Percentiles rank a stretch among this genome's conserved stretches.
Conservation (phyloP, 345 rosid species). For the Citrus maxima region DNA sequence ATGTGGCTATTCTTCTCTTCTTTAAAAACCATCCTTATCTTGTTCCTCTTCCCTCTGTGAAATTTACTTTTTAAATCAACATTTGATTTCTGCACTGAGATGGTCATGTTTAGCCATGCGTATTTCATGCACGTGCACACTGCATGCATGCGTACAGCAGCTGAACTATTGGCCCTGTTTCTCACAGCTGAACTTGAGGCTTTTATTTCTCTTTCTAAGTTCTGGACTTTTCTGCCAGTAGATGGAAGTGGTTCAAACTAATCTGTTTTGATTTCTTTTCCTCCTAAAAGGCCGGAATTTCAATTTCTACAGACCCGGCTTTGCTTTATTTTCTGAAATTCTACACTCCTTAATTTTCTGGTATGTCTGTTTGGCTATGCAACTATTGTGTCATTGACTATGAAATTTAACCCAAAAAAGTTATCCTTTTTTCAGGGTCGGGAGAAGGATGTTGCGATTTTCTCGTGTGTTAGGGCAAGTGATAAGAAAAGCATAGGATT, state of each 20-base stretch:
- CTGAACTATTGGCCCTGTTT: background rate
- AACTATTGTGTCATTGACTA: background rate
- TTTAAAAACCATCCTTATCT: background rate
- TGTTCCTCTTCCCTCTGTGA: background rate
- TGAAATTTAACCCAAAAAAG: background rate
- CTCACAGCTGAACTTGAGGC: too few species aligned
- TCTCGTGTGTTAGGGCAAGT: constrained; percentile 91
- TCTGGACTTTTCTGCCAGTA: background rate
- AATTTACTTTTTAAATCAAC: background rate
- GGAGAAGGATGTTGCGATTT: constrained; percentile 91
- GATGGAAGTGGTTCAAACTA: background rate
- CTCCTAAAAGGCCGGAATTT: background rate
- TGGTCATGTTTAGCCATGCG: background rate
- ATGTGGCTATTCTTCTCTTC: constrained; percentile 5
- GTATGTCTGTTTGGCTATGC: background rate
- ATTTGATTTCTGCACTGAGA: background rate
- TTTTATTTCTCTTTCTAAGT: background rate
- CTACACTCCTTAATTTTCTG: too few species aligned
- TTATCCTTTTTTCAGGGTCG: constrained; percentile 58
- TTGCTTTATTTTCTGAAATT: background rate
- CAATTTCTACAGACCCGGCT: background rate
- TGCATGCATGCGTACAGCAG: background rate
- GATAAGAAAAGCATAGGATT: constrained; percentile 70
- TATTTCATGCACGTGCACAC: background rate
- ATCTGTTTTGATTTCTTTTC: background rate